phyloP scores from a whole-genome alignment of 163 green algal genomes.

The Scenedesmus sp. region DNA sequence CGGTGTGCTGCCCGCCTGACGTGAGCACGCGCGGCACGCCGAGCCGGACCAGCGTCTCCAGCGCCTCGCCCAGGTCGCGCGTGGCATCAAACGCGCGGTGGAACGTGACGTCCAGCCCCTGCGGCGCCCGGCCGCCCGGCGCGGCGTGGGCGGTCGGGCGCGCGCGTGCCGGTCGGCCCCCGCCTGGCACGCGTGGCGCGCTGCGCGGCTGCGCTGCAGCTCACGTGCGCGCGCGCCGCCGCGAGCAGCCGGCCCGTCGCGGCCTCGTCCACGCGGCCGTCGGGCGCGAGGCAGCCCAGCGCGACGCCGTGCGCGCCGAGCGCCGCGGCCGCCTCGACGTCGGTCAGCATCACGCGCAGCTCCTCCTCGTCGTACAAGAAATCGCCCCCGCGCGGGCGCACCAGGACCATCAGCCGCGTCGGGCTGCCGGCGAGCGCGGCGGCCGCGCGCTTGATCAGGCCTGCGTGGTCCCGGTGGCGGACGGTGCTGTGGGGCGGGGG shows the following conservation, averaged over 20 bases:
- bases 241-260: background rate
- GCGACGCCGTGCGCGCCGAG: constrained; percentile 46
- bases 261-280: constrained; percentile 22
- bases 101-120: constrained; percentile 70
- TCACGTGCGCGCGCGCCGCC: background rate
- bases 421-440: background rate
- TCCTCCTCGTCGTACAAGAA: constrained; percentile 64
- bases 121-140: no score
- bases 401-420: constrained; percentile 54
- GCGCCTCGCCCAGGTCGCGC: constrained; percentile 48
- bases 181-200: no score
- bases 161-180: no score
- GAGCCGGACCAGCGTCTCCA: constrained; percentile 57
- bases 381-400: constrained; percentile 61
- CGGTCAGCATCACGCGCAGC: constrained; percentile 51
- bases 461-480: no score
- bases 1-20: constrained; percentile 51
- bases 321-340: constrained; percentile 19
- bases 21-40: constrained; percentile 56
- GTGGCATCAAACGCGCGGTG: constrained; percentile 70
- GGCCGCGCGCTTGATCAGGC: constrained; percentile 36
- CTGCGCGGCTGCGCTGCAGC: background rate
- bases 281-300: constrained; percentile 37
- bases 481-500: no score
- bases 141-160: no score